Evolutionary conservation across 2,329 filamentous ascomycete genomes (phyloP).

Genomic region (Pestalotiopsis sp.): DNA sequence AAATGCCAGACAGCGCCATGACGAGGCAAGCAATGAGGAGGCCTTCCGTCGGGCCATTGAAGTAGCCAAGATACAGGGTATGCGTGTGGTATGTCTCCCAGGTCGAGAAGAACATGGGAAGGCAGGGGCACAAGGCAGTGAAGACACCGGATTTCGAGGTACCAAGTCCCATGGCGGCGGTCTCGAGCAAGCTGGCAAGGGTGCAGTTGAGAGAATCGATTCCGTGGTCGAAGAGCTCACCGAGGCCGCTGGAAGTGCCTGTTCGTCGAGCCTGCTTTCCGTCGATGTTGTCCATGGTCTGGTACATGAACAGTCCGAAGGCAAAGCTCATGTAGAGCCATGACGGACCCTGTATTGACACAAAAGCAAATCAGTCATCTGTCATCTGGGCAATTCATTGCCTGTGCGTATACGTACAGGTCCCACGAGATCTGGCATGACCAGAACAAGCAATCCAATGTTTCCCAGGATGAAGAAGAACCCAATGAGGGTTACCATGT

Average conservation of each 20-base stretch:
- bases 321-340: conserved; percentile 98
- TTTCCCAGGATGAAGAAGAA: conserved; percentile 94
- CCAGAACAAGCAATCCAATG: conserved; percentile 72
- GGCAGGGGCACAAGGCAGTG: conserved; percentile 85
- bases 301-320: conserved; percentile 96
- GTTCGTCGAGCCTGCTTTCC: conserved; percentile 96
- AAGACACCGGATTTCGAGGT: conserved; percentile 84
- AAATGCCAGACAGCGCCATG: conserved; percentile 87
- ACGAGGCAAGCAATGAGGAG: conserved; percentile 84
- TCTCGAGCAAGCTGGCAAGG: conserved; percentile 86
- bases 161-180: conserved; percentile 90
- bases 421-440: conserved; percentile 87
- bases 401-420: conserved; percentile 62
- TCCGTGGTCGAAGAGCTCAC: conserved; percentile 97
- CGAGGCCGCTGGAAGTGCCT: conserved; percentile 90
- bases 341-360: conserved; percentile 65
- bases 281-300: conserved; percentile 98
- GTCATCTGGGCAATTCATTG: conserved; percentile 17
- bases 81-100: conserved; percentile 99
- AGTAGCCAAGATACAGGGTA: conserved; percentile 91
- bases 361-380: not conserved
- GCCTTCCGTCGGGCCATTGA: conserved; percentile 97
- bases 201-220: conserved; percentile 99
- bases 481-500: conserved; percentile 94
- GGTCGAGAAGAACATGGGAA: conserved; percentile 99